Evolutionary conservation across 257 asterid species (phyloP).

Genomic region (Paraleonurus japonicus): DNA sequence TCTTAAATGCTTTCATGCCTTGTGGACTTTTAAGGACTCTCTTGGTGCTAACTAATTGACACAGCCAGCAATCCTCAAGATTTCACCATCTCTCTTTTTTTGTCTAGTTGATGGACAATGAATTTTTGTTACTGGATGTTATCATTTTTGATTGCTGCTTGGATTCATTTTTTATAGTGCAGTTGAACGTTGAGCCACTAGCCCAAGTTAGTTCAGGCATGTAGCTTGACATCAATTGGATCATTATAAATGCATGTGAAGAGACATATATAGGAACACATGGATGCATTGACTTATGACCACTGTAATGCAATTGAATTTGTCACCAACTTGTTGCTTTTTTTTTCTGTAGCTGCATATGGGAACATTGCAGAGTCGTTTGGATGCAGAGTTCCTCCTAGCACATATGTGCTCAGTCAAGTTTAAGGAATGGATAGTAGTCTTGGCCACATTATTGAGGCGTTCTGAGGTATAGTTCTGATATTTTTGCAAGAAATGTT

Average conservation of each 20-base stretch:
- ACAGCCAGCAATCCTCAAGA: neutral
- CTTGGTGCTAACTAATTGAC: neutral
- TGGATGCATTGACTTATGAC: conserved; percentile 1
- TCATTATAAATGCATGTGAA: conserved; percentile 11
- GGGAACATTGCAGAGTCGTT: conserved; percentile 89
- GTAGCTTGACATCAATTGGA: conserved; percentile 23
- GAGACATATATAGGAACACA: neutral
- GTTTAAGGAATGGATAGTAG: conserved; percentile 98
- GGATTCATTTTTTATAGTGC: neutral
- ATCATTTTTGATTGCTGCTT: neutral
- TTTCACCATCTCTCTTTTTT: neutral
- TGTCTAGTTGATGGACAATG: neutral
- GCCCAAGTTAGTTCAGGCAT: neutral
- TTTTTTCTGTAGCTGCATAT: conserved; percentile 76
- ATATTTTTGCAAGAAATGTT: conserved; percentile 6
- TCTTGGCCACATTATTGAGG: conserved; percentile 94
- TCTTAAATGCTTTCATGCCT: neutral
- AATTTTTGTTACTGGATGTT: neutral
- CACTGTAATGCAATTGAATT: neutral
- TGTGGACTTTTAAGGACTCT: conserved; percentile 3
- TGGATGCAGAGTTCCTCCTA: conserved; percentile 96
- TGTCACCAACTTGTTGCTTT: conserved; percentile 21
- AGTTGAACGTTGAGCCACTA: neutral
- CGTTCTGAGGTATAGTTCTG: conserved; percentile 74
- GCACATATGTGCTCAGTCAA: conserved; percentile 98